phyloP scores from a whole-genome alignment of 306 rosid species.

The Dryas drummondii region DNA sequence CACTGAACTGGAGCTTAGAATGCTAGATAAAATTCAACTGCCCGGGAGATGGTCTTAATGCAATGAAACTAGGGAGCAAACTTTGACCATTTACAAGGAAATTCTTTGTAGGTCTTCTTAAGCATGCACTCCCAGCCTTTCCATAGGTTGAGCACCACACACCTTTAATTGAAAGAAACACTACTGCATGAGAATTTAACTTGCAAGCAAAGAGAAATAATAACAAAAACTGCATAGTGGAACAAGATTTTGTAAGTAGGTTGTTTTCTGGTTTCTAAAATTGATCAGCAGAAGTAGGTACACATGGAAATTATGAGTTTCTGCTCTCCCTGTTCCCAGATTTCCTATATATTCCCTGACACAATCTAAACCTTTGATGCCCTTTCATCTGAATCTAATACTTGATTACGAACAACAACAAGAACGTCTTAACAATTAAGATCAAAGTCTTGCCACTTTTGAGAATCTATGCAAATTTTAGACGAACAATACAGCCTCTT shows the following conservation, averaged over 20 bases:
- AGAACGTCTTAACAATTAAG: background rate
- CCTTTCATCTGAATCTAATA: background rate
- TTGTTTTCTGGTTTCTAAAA: constrained; percentile 1
- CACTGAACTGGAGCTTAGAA: background rate
- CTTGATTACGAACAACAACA: background rate
- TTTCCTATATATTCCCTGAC: background rate
- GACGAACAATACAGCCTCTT: background rate
- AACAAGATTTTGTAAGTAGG: too few species aligned
- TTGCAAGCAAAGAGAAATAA: background rate
- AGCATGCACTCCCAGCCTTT: background rate
- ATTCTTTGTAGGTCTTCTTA: background rate
- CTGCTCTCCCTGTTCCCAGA: background rate
- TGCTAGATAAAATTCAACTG: background rate
- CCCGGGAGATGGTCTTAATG: background rate
- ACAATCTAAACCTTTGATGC: background rate
- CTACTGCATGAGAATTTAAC: background rate
- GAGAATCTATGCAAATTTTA: background rate
- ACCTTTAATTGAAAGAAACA: background rate
- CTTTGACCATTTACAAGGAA: background rate
- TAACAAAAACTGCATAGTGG: background rate
- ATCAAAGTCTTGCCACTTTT: background rate
- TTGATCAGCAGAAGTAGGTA: background rate
- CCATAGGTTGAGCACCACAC: background rate
- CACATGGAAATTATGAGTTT: background rate
- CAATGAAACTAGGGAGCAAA: background rate